Conservation (phyloP, 371 early-diverging fungal species). For the Quaeritorhiza haematococci region DNA sequence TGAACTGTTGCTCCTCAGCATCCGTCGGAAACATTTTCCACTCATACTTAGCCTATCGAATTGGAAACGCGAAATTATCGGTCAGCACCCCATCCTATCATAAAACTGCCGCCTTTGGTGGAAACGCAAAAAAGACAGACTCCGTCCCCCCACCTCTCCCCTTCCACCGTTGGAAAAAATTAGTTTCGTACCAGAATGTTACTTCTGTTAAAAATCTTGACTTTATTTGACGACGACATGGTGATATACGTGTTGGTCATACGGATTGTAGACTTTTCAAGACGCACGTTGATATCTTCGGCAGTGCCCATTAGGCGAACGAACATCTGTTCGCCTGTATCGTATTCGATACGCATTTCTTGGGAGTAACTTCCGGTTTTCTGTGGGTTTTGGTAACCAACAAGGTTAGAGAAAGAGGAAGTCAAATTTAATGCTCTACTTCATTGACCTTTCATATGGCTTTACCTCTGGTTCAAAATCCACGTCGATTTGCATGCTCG, state of each 20-base stretch:
- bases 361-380: constrained; percentile 27
- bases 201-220: constrained; percentile 36
- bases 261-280: constrained; percentile 34
- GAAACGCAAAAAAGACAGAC: background rate
- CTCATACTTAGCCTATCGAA: constrained; percentile 33
- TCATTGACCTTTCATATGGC: background rate
- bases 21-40: constrained; percentile 45
- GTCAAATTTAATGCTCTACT: background rate
- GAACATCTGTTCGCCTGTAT: constrained; percentile 36
- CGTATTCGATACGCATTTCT: constrained; percentile 28
- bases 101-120: constrained; percentile 1
- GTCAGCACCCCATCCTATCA: background rate
- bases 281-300: constrained; percentile 38
- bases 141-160: background rate
- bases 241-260: constrained; percentile 45
- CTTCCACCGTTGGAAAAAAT: background rate
- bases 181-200: constrained; percentile 34
- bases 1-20: constrained; percentile 32
- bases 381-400: constrained; percentile 12
- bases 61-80: background rate
- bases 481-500: constrained; percentile 41
- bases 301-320: constrained; percentile 30
- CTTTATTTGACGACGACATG: constrained; percentile 28
- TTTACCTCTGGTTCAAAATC: constrained; percentile 28
- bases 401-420: background rate